Evolutionary conservation across 1,284 basidiomycete genomes (phyloP).

Genomic region (Ceratobasidium sp.): DNA sequence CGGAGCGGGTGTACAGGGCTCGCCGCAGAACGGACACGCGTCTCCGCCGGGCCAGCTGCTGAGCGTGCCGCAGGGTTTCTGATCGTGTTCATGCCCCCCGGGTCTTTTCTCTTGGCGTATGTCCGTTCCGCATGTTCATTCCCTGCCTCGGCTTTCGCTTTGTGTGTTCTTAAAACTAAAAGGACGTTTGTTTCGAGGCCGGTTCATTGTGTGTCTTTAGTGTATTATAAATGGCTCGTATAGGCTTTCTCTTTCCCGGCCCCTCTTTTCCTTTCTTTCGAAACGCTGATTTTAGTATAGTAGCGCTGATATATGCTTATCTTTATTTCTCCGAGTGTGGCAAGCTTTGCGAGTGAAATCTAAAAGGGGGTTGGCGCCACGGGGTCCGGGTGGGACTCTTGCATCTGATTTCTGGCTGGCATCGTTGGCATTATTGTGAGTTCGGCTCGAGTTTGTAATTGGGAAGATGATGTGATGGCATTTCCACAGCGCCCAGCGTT

Average conservation of each 20-base stretch:
- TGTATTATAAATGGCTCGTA: conserved; percentile 37
- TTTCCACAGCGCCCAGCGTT: not conserved
- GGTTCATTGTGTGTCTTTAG: conserved; percentile 12
- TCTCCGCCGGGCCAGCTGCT: conserved; percentile 30
- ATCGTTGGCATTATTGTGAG: conserved; percentile 4
- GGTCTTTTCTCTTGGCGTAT: conserved; percentile 1
- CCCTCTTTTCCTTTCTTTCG: not conserved
- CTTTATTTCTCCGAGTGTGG: conserved; percentile 26
- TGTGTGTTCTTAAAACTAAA: conserved; percentile 19
- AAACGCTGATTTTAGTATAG: conserved; percentile 13
- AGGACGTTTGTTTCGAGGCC: conserved; percentile 21
- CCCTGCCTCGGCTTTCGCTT: conserved; percentile 1
- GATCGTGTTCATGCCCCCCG: conserved; percentile 3
- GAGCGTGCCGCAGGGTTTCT: conserved; percentile 37
- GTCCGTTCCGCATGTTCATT: not conserved
- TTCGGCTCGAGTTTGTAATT: not conserved
- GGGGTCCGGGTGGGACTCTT: conserved; percentile 30
- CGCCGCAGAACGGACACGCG: conserved; percentile 27
- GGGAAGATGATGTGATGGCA: not conserved
- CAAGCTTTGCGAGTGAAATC: not conserved
- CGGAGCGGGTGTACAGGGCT: conserved; percentile 15
- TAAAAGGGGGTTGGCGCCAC: not conserved
- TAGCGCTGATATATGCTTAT: conserved; percentile 37
- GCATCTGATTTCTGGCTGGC: not conserved
- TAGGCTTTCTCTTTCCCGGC: not conserved